A percentile compares a stretch with the other conserved stretches of the same genome.
phyloP scores from a whole-genome alignment of 2,329 filamentous ascomycete species.

The Aspergillus oerlinghausenensis region DNA sequence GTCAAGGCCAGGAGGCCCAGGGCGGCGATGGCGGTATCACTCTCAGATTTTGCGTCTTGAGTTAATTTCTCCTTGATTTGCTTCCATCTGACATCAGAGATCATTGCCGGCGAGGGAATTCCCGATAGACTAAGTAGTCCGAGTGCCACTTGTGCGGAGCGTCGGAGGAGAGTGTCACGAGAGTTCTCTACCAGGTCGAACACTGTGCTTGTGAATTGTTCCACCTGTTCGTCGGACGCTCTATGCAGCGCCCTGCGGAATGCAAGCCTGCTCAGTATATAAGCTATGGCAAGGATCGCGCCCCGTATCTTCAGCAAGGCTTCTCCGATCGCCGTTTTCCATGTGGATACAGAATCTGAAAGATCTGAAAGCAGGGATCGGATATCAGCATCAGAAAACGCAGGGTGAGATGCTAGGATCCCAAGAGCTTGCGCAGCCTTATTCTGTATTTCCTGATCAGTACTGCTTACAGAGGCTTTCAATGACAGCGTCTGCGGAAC shows the following conservation, averaged over 20 bases:
- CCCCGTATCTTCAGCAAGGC: conserved; percentile 58
- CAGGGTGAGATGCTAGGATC: conserved; percentile 65
- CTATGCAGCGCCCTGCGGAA: conserved; percentile 42
- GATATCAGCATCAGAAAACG: conserved; percentile 39
- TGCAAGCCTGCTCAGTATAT: conserved; percentile 53
- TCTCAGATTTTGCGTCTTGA: conserved; percentile 69
- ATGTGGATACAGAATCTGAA: conserved; percentile 44
- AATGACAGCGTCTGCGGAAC: conserved; percentile 50
- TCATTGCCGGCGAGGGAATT: conserved; percentile 40
- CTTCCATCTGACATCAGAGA: conserved; percentile 30
- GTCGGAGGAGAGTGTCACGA: conserved; percentile 53
- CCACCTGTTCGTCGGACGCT: conserved; percentile 34
- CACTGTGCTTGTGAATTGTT: conserved; percentile 41
- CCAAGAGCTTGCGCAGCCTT: conserved; percentile 69
- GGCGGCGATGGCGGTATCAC: conserved; percentile 75
- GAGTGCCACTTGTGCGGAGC: conserved; percentile 54
- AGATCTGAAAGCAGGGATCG: conserved; percentile 44
- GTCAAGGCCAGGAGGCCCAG: conserved; percentile 69
- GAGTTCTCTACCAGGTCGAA: conserved; percentile 51
- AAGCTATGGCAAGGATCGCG: conserved; percentile 55
- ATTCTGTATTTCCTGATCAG: conserved; percentile 63
- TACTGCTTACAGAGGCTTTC: conserved; percentile 61
- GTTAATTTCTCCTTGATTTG: conserved; percentile 60
- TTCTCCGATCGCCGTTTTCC: conserved; percentile 58
- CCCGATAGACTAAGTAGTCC: conserved; percentile 59